A percentile compares a stretch with the other conserved stretches of the same genome.
phyloP scores from a whole-genome alignment of 1,139 yeast species.

The Debaryomycetaceae sp. region DNA sequence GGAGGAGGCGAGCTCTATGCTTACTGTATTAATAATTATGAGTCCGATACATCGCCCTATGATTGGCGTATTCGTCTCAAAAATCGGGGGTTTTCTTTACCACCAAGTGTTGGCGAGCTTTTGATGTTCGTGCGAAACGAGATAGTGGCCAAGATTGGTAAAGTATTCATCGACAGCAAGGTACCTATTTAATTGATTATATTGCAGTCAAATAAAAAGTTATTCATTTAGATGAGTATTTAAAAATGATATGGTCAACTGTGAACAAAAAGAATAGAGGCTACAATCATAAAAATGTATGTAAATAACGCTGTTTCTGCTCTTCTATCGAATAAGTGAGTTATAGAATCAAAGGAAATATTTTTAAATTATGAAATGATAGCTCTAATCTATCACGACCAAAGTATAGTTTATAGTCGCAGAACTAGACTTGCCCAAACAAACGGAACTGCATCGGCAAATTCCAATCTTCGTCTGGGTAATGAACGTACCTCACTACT shows the following conservation, averaged over 20 bases:
- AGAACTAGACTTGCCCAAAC: neutral
- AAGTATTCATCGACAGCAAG: conserved; percentile 27
- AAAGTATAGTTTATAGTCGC: neutral
- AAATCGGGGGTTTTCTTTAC: conserved; percentile 16
- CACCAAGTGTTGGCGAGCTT: conserved; percentile 22
- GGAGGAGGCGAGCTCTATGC: conserved; percentile 34
- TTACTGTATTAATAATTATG: conserved; percentile 25
- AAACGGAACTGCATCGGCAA: neutral
- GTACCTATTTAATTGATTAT: neutral
- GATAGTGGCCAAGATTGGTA: conserved; percentile 36
- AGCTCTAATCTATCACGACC: neutral
- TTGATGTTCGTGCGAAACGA: conserved; percentile 29
- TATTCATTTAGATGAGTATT: neutral
- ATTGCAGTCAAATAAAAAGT: neutral
- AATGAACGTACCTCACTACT: neutral
- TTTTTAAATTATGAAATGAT: neutral
- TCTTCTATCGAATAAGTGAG: neutral
- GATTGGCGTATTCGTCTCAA: conserved; percentile 36
- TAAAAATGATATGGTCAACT: neutral
- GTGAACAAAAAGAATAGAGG: conserved; percentile 1
- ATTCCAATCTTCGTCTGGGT: conserved; percentile 1
- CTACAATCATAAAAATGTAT: neutral
- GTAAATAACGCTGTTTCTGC: neutral
- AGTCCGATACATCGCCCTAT: conserved; percentile 14
- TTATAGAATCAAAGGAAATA: neutral